Conservation (phyloP, 257 asterid genomes). For the Primulina tabacum region DNA sequence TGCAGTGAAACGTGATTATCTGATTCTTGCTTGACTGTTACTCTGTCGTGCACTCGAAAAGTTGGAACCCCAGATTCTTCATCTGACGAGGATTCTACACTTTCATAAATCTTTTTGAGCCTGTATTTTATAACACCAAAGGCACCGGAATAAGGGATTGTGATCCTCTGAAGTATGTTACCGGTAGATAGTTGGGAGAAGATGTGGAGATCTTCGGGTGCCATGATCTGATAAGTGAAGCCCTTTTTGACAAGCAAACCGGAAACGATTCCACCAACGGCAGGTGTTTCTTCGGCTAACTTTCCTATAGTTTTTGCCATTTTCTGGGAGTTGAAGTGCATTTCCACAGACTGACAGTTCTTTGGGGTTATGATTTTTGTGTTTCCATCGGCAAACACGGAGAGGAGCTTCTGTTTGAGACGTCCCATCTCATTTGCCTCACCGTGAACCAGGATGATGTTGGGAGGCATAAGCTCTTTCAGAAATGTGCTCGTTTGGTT, state of each 20-base stretch:
- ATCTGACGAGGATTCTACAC: conserved; percentile 68
- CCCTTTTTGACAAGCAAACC: conserved; percentile 95
- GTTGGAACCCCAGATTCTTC: conserved; percentile 78
- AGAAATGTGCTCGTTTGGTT: conserved; percentile 87
- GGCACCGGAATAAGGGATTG: conserved; percentile 95
- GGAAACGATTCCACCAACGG: conserved; percentile 69
- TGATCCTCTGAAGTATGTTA: conserved; percentile 72
- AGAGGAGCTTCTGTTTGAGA: conserved; percentile 81
- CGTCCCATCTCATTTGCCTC: conserved; percentile 90
- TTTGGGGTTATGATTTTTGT: conserved; percentile 87
- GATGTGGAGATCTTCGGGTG: conserved; percentile 88
- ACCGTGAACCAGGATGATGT: conserved; percentile 88
- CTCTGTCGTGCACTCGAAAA: conserved; percentile 69
- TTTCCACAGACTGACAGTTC: conserved; percentile 87
- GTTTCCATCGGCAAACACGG: conserved; percentile 78
- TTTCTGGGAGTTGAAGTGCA: conserved; percentile 91
- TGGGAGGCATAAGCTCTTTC: conserved; percentile 94
- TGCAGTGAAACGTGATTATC: conserved; percentile 82
- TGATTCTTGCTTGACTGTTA: conserved; percentile 78
- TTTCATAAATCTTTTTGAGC: conserved; percentile 85
- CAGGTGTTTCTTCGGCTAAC: conserved; percentile 72
- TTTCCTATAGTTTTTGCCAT: conserved; percentile 84
- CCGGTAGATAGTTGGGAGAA: conserved; percentile 93
- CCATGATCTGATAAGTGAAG: conserved; percentile 95
- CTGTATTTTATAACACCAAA: conserved; percentile 82